These are phyloP conservation scores for Cyclotella atomus DNA, from an alignment of 108 stramenopile species.

Conservation along the genomic window DNA sequence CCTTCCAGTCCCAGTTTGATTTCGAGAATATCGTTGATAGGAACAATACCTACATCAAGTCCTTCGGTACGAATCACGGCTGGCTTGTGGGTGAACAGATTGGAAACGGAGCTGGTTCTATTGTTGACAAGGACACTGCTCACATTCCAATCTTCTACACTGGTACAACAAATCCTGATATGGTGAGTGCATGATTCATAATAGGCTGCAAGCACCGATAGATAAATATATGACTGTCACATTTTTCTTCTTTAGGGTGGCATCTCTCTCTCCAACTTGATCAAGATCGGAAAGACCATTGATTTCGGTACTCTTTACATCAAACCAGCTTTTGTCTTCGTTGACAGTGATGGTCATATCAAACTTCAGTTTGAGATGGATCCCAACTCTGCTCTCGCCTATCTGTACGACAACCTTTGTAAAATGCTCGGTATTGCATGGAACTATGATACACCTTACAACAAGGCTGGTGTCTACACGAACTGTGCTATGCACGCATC, in stretches of 20 bases:
- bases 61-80: constrained; percentile 88
- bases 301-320: constrained; percentile 90
- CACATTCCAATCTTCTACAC: constrained; percentile 90
- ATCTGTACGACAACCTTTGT: constrained; percentile 84
- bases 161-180: constrained; percentile 83
- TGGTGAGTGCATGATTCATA: constrained; percentile 53
- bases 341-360: constrained; percentile 83
- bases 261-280: constrained; percentile 70
- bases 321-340: constrained; percentile 90
- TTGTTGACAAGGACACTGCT: constrained; percentile 92
- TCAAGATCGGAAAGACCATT: constrained; percentile 76
- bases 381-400: constrained; percentile 77
- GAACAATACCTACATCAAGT: constrained; percentile 74
- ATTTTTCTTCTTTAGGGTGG: constrained; percentile 76
- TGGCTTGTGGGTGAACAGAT: constrained; percentile 85
- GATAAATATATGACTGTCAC: too few relatives aligned
- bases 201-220: too few relatives aligned
- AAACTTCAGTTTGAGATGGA: constrained; percentile 90
- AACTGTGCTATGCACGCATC: constrained; percentile 91
- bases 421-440: constrained; percentile 88
- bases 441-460: constrained; percentile 87
- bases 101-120: constrained; percentile 84
- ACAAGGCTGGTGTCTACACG: constrained; percentile 72
- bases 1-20: constrained; percentile 88
- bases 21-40: constrained; percentile 82